Evolutionary conservation across 495 filamentous ascomycete genomes (phyloP).

Genomic region (Lasiosphaeria miniovina): DNA sequence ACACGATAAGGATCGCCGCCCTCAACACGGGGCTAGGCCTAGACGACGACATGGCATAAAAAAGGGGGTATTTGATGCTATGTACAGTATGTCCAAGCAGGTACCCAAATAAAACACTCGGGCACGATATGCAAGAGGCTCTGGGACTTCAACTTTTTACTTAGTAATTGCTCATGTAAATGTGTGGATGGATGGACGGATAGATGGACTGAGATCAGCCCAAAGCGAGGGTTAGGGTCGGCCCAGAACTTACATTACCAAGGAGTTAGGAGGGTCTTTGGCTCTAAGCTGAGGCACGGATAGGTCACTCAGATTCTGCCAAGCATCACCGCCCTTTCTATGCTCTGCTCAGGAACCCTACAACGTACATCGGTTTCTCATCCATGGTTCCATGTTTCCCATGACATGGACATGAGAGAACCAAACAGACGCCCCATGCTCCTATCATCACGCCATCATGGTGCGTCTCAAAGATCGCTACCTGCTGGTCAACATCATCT

Average conservation of each 20-base stretch:
- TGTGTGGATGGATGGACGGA: too few species aligned
- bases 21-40: constrained; percentile 37
- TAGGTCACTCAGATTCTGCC: neutral
- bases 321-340: neutral
- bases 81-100: neutral
- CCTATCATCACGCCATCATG: constrained; percentile 53
- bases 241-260: too few species aligned
- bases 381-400: neutral
- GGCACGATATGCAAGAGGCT: too few species aligned
- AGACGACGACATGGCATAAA: constrained; percentile 1
- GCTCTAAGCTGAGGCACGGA: neutral
- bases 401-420: neutral
- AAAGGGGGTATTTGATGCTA: neutral
- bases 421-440: neutral
- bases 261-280: neutral
- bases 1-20: constrained; percentile 81
- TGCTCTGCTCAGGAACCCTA: too few species aligned
- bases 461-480: constrained; percentile 95
- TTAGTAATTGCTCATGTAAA: too few species aligned
- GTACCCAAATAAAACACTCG: too few species aligned
- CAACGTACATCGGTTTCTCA: neutral
- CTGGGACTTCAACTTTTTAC: too few species aligned
- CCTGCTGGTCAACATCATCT: constrained; percentile 86
- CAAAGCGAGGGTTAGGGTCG: too few species aligned
- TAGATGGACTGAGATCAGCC: too few species aligned